Evolutionary conservation across 371 early-diverging fungal species (phyloP), one percentile per base, ranked within the genome.

Genomic region (Choanephora cucurbitarum): DNA sequence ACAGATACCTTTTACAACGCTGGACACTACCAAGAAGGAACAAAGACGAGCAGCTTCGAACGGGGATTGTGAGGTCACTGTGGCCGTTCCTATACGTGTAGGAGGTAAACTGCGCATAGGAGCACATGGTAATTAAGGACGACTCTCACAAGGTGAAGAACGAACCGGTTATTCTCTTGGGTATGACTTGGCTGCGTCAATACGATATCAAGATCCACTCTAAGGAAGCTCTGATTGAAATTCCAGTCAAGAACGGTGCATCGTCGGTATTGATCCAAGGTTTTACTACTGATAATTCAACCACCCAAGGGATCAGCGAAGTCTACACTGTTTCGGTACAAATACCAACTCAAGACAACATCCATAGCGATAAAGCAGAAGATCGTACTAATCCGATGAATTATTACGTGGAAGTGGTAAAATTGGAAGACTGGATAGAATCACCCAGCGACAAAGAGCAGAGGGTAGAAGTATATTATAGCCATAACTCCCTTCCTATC

Each of bases 161-260:
- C 2, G 44, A 39, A 8, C 34, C 34, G 2, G 21, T 44, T 14
- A 31, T 34, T 14, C n/a, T 47, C 11, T 17, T 51, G 1, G 53
- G 53, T 10, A 53, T 53, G 53, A 31, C 53, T 2, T 43, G 43
- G 43, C 14, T 43, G 5, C 15, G 18, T 1, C 41, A 39, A 7
- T 53, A 53, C 18, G 44, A 28, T 44, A 21, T 53, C 3, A 51
- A 13, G 1, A 9, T 51, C 1, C 28, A 51, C 41, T 15, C 52
- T 3, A 15, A 18, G 18, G 28, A 51, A 14, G 28, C 15, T 7
- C 0, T 42, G n/a, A 3, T 51, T 1, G 28, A 42, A 15, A 51
- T 51, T 8, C 52, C 52, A 0, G 23, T 34, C 14, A 55, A 48
- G 11, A 55, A 41, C 18, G 48, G 48, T 15, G n/a, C 39, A 18